Conservation (phyloP, 2,329 filamentous ascomycete species). For the Ceratocystis harringtonii region DNA sequence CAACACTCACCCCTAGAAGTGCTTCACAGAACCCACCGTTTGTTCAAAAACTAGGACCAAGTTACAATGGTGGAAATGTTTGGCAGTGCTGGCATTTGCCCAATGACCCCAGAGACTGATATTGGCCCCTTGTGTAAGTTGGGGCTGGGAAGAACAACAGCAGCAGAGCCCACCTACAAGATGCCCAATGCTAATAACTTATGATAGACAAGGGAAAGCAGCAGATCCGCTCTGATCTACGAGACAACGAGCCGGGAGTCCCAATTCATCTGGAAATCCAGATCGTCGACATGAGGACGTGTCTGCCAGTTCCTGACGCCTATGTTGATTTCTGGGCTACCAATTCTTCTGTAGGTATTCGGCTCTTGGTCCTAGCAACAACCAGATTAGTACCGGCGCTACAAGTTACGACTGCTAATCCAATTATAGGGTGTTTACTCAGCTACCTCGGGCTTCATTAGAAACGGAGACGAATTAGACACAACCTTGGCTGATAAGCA, state of each 20-base stretch:
- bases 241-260: conserved; percentile 18
- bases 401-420: neutral
- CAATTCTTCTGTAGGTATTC: conserved; percentile 25
- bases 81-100: conserved; percentile 29
- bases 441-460: conserved; percentile 22
- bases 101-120: conserved; percentile 36
- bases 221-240: conserved; percentile 18
- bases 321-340: conserved; percentile 21
- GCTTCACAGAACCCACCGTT: conserved; percentile 27
- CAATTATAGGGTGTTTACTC: conserved; percentile 25
- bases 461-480: conserved; percentile 32
- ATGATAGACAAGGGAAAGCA: conserved; percentile 18
- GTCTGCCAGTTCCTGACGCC: conserved; percentile 18
- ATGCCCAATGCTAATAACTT: neutral
- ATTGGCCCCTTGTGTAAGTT: conserved; percentile 33
- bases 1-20: conserved; percentile 16
- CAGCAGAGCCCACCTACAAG: neutral
- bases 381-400: too few species aligned
- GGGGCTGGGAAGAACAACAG: neutral
- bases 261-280: conserved; percentile 20
- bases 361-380: neutral
- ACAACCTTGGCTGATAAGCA: conserved; percentile 24
- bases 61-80: conserved; percentile 26
- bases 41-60: conserved; percentile 22
- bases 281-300: conserved; percentile 20